phyloP scores from a whole-genome alignment of 805 yeast species.

The Suhomyces xylopsoci region DNA sequence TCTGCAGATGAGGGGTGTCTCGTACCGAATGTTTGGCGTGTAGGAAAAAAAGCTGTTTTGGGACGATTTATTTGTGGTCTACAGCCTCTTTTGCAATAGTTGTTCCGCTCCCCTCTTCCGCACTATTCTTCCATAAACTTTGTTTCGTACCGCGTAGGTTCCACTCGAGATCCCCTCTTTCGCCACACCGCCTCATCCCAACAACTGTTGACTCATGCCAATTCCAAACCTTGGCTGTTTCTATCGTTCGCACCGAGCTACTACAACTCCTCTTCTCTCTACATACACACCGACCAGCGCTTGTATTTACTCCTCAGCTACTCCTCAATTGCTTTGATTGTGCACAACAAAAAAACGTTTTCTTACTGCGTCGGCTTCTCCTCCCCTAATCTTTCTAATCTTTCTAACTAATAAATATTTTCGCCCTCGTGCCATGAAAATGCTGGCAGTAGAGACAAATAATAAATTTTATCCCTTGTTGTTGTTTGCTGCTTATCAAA shows the following conservation, averaged over 20 bases:
- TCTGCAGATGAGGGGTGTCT: background rate
- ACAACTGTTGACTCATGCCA: background rate
- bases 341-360: background rate
- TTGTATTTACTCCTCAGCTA: background rate
- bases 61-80: background rate
- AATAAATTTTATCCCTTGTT: background rate
- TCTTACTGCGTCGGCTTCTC: background rate
- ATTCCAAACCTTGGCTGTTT: background rate
- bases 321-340: background rate
- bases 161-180: background rate
- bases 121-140: background rate
- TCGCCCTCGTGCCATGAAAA: background rate
- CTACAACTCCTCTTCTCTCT: background rate
- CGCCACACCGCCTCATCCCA: constrained; percentile 2
- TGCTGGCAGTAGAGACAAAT: background rate
- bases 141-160: background rate
- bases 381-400: background rate
- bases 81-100: background rate
- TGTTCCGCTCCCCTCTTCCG: constrained; percentile 5
- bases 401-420: background rate
- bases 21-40: background rate
- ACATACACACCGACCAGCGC: background rate
- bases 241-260: background rate
- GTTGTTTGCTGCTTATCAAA: background rate
- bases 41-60: background rate